Evolutionary conservation across 805 yeast species (phyloP), one percentile per base, ranked within the genome.

Genomic region (Metschnikowia colocasiae): DNA sequence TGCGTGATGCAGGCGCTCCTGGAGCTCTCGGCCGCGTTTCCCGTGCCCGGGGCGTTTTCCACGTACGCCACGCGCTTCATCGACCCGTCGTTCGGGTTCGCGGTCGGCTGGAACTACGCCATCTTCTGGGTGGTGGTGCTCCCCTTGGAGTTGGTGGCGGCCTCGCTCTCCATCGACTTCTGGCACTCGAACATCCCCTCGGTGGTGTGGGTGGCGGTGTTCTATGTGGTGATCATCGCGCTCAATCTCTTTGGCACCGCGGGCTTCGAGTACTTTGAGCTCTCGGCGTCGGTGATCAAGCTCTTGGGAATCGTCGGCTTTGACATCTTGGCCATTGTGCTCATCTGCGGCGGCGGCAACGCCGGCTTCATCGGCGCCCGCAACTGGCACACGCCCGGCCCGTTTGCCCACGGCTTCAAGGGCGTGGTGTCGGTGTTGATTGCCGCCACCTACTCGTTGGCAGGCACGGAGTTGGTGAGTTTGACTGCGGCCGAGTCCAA

Each of bases 91-190:
- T 69, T 71, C 64, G 76, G 76, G 6, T 71, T 70, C 51, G 76
- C 76, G n/a, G 67, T 64, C 46, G 76, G 74, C 15, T 69, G 72
- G 71, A 71, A 71, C 59, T 71, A 71, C 51, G 73, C 75, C 22
- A 47, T 68, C 36, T 71, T 70, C 53, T 71, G 75, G 75, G 69
- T 69, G n/a, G 59, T 71, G 25, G 75, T 71, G 27, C 55, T 69
- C 47, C 75, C 76, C 2, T 58, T 70, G 40, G 76, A 71, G 53
- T 59, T 71, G 41, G 75, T 71, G 43, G 76, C 76, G 1, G 60
- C 69, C 16, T 68, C 75, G 22, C 57, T 71, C 47, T 65, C 74
- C 29, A 71, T 71, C 43, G 60, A 66, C 31, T 71, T 67, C 51
- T 71, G 76, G 76, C 57, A 65, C 5, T 63, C 68, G 8, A 39